Evolutionary conservation across 192 early-diverging fungal species (phyloP), one percentile per base, ranked within the genome.

Genomic region (Glomus cerebriforme): DNA sequence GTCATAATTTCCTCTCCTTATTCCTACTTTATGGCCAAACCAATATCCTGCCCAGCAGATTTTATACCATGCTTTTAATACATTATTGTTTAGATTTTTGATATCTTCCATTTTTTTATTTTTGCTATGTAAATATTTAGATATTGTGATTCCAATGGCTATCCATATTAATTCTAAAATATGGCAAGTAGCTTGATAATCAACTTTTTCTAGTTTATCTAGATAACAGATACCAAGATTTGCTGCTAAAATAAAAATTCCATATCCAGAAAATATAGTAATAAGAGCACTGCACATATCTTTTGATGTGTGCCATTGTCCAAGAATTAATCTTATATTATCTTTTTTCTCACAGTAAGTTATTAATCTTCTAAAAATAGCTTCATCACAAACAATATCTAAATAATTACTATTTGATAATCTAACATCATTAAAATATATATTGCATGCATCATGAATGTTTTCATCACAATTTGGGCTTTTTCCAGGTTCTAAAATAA

Each of bases 161-260:
- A n/a, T n/a, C n/a, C n/a, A n/a, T n/a, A n/a, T n/a, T n/a, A n/a
- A n/a, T n/a, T n/a, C n/a, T n/a, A n/a, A n/a, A n/a, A n/a, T n/a
- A 54, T 73, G 2, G 47, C 22, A 73, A 19, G 2, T 54, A 49
- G 47, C 24, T 22, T 27, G 0, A 73, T 73, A 73, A 27, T 73
- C 47, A 45, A 73, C 70, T 39, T 73, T 73, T 73, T 73, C 45
- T 54, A 73, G 47, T 73, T 73, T 73, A 26, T 73, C 22, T 54
- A 73, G 27, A 54, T 49, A 54, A 26, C 24, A 6, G 2, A 73
- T 39, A 0, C 26, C 70, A 49, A 45, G 26, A 24, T 45, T 73
- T 49, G 70, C 70, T 22, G 47, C 26, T 29, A 73, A 26, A 45
- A 3, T 24, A 54, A 35, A 26, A 29, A 73, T 73, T 3, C 7